Conservation (phyloP, 305 asterid species). For the Stenogyne calaminthoides region DNA sequence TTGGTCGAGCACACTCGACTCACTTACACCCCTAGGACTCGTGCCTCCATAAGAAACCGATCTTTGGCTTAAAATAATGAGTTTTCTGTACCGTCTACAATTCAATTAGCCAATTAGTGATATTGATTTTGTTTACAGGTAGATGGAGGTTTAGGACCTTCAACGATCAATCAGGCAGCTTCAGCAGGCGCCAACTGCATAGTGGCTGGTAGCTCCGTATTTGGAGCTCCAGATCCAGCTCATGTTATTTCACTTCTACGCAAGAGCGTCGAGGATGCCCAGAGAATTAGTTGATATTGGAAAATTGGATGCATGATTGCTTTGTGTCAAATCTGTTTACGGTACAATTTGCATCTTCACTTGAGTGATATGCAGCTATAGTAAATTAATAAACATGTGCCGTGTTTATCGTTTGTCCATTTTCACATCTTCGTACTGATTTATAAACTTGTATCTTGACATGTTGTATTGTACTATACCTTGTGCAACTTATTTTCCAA, state of each 20-base stretch:
- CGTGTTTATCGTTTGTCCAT: background rate
- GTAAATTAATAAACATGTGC: background rate
- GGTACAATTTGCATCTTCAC: background rate
- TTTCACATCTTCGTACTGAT: background rate
- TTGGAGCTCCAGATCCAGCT: slow-evolving; percentile 79
- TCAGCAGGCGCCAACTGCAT: slow-evolving; percentile 87
- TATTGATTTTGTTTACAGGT: slow-evolving; percentile 45
- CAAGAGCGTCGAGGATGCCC: slow-evolving; percentile 50
- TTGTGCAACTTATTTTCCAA: background rate
- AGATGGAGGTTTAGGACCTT: slow-evolving; percentile 91
- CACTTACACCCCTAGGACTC: no score
- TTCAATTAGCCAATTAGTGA: background rate
- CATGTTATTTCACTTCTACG: slow-evolving; percentile 63
- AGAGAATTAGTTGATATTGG: slow-evolving; percentile 19
- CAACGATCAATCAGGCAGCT: slow-evolving; percentile 71
- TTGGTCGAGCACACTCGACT: no score
- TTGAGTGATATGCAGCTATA: background rate
- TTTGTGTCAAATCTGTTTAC: background rate
- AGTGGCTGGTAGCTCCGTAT: slow-evolving; percentile 84
- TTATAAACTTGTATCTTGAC: background rate
- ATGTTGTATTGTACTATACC: background rate
- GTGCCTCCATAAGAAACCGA: background rate
- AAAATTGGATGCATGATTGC: no score
- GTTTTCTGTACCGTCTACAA: background rate
- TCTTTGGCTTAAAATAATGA: background rate